Evolutionary conservation across 2,329 filamentous ascomycete genomes (phyloP).

Genomic region (Cylindrodendrum hubeiense): DNA sequence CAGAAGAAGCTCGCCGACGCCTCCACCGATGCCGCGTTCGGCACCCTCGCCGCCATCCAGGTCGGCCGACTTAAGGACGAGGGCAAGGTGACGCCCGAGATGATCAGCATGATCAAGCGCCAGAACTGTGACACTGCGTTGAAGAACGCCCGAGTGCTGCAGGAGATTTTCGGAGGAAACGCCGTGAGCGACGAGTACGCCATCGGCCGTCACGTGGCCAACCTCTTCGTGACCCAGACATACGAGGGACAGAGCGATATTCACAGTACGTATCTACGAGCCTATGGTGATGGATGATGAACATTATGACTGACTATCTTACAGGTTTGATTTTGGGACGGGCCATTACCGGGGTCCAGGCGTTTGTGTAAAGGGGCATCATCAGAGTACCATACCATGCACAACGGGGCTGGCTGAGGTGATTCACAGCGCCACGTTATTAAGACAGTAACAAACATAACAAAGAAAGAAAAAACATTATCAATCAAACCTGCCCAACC

Average conservation of each 20-base stretch:
- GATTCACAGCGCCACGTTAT: conserved; percentile 3
- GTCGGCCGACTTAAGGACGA: conserved; percentile 94
- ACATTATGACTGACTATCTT: conserved; percentile 43
- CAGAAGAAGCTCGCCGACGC: conserved; percentile 99
- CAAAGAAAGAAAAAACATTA: conserved; percentile 1
- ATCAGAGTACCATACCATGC: conserved; percentile 12
- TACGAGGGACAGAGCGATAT: conserved; percentile 99
- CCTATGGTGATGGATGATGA: conserved; percentile 1
- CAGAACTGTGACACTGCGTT: conserved; percentile 97
- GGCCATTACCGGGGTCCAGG: conserved; percentile 81
- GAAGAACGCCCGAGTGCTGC: conserved; percentile 81
- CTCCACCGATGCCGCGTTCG: conserved; percentile 89
- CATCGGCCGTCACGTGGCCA: conserved; percentile 94
- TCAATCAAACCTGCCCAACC: conserved; percentile 3
- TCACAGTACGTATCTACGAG: conserved; percentile 76
- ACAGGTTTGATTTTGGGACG: conserved; percentile 77
- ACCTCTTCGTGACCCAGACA: conserved; percentile 96
- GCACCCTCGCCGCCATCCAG: conserved; percentile 89
- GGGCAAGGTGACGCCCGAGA: conserved; percentile 89
- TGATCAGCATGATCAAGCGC: conserved; percentile 97
- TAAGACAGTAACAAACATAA: not conserved
- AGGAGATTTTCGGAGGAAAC: conserved; percentile 98
- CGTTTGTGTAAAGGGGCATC: conserved; percentile 72
- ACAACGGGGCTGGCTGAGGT: conserved; percentile 9
- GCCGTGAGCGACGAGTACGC: conserved; percentile 98